These are phyloP conservation scores for Bromus sterilis DNA, from an alignment of 176 grass and related monocot species.

Conservation along the genomic window DNA sequence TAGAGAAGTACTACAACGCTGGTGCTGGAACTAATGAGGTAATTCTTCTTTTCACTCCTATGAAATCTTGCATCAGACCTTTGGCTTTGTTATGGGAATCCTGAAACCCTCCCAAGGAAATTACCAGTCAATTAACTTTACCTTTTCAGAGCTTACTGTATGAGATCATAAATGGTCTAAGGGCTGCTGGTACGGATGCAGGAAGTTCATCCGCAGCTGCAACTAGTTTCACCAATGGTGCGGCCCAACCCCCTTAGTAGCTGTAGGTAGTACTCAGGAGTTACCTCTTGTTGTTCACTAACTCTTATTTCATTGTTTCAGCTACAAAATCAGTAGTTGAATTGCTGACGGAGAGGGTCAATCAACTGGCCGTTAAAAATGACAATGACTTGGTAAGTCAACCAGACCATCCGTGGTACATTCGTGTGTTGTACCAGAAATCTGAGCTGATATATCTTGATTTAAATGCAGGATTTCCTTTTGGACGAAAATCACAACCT, in stretches of 20 bases:
- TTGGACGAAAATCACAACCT: conserved; percentile 81
- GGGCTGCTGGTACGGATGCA: conserved; percentile 51
- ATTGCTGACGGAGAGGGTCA: conserved; percentile 84
- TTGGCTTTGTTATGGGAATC: background rate
- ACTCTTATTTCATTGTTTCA: conserved; percentile 40
- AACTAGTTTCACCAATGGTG: conserved; percentile 57
- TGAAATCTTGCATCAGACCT: background rate
- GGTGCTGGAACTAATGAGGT: conserved; percentile 76
- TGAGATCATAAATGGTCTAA: conserved; percentile 91
- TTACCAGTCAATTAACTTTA: conserved; percentile 14
- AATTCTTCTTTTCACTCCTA: conserved; percentile 21
- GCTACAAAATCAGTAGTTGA: conserved; percentile 95
- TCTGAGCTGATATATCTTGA: conserved; percentile 17
- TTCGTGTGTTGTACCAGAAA: conserved; percentile 4
- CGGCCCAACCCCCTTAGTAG: background rate
- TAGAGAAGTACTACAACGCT: conserved; percentile 72
- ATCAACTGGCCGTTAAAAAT: conserved; percentile 66
- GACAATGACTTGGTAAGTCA: conserved; percentile 75
- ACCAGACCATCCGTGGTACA: conserved; percentile 8
- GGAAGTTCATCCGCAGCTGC: conserved; percentile 83
- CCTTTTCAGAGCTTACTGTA: conserved; percentile 78
- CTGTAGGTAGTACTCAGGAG: background rate
- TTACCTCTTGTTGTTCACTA: background rate
- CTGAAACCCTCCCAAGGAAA: background rate
- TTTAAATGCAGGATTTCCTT: conserved; percentile 68